phyloP scores from a whole-genome alignment of 768 basidiomycete species.

The Tephrocybe sp. region DNA sequence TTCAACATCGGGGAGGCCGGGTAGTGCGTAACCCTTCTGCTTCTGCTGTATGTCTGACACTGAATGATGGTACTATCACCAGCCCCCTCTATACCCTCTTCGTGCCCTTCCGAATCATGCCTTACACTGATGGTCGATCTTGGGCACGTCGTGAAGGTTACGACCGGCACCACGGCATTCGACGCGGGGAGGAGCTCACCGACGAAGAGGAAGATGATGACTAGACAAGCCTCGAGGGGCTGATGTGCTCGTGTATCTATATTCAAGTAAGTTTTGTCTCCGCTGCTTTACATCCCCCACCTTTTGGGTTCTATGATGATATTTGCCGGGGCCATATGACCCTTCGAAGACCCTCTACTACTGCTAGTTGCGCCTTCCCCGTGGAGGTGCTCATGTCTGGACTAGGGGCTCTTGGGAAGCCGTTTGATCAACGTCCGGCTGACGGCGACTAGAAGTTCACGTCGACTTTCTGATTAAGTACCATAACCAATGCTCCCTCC shows the following conservation, averaged over 20 bases:
- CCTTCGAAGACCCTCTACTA: conserved; percentile 38
- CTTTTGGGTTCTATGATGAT: conserved; percentile 46
- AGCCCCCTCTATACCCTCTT: conserved; percentile 82
- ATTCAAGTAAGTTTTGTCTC: conserved; percentile 1
- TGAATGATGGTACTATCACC: background rate
- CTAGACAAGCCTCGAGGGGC: conserved; percentile 4
- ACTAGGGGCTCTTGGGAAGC: conserved; percentile 40
- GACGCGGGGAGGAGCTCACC: conserved; percentile 84
- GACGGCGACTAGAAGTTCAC: background rate
- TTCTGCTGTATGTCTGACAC: background rate
- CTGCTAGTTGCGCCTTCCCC: background rate
- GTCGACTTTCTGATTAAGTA: conserved; percentile 9
- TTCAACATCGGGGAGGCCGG: conserved; percentile 82
- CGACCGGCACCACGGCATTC: conserved; percentile 58
- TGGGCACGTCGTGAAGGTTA: conserved; percentile 77
- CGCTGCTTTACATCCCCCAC: background rate
- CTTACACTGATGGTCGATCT: conserved; percentile 80
- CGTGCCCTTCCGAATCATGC: conserved; percentile 75
- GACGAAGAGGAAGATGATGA: conserved; percentile 71
- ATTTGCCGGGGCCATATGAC: conserved; percentile 90
- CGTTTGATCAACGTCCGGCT: conserved; percentile 64
- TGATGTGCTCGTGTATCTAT: background rate
- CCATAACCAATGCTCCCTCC: background rate
- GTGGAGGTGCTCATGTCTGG: background rate
- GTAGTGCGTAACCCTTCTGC: conserved; percentile 59